Evolutionary conservation across 192 early-diverging fungal species (phyloP), one percentile per base, ranked within the genome.

Genomic region (Backusella westeae): DNA sequence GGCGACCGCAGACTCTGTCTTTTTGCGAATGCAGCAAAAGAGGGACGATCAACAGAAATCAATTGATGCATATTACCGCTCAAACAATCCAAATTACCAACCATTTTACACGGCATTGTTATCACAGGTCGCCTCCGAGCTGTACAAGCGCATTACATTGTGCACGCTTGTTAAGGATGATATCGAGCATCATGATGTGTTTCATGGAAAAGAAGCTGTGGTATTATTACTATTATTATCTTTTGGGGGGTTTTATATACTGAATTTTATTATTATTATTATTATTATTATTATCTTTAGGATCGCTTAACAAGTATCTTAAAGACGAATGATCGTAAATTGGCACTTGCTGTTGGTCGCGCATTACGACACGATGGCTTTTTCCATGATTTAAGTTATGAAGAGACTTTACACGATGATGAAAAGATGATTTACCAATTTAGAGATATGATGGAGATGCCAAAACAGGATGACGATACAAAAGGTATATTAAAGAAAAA

Each of bases 301-400:
- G 77, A 35, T 77, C 89, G 91, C n/a, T 85, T 97, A 34, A 83
- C 86, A 29, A 82, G 83, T 9, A 90, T 97, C 32, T 91, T 96
- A 74, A 85, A 89, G 68, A 93, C 94, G 0, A 89, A 87, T 3
- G 95, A 99, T 79, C 88, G 96, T 71, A 96, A 96, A 69, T 83
- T 97, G 71, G 94, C 94, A 4, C 81, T 98, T 26, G 85, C 96
- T 6, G 82, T 97, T 14, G 97, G 97, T 10, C 89, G 96, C 21
- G 91, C 96, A 9, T 82, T 99, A 68, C 95, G 94, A 77, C 87
- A 92, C 65, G 96, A 99, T 81, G 87, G 87, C 29, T 91, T 98
- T 73, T 95, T 98, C 81, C 93, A 96, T 77, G 95, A 99, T 82
- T 94, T 98, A 19, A 91, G 85, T 6, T 96, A 93, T 78, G 91